Percentiles rank a stretch among this genome's conserved stretches.
Conservation (phyloP, 2,329 filamentous ascomycete genomes). For the Macrophomina pseudophaseolina region DNA sequence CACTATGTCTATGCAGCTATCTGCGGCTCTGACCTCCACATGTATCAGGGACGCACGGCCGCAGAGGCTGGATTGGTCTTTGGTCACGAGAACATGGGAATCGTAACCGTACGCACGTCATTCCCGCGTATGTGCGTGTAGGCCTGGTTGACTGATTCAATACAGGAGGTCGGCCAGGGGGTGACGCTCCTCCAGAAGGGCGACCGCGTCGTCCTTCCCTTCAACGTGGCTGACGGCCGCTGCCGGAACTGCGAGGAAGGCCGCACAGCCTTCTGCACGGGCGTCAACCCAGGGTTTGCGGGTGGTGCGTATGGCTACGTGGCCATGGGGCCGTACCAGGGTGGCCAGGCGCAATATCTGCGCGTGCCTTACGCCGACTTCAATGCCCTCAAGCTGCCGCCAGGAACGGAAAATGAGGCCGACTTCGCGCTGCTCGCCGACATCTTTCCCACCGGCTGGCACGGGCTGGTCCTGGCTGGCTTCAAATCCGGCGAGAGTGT, state of each 20-base stretch:
- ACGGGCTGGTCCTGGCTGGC: constrained; percentile 62
- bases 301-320: constrained; percentile 67
- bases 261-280: constrained; percentile 68
- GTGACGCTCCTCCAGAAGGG: constrained; percentile 67
- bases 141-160: too few relatives aligned
- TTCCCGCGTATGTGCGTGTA: background rate
- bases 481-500: constrained; percentile 67
- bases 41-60: constrained; percentile 70
- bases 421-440: constrained; percentile 62
- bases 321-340: constrained; percentile 62
- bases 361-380: constrained; percentile 71
- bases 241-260: constrained; percentile 70
- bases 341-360: constrained; percentile 67
- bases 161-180: constrained; percentile 58
- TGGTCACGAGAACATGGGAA: constrained; percentile 67
- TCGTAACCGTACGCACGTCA: constrained; percentile 43
- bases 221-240: constrained; percentile 68
- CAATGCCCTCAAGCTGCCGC: constrained; percentile 66
- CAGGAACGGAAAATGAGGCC: constrained; percentile 64
- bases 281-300: constrained; percentile 65
- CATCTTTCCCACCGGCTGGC: constrained; percentile 55
- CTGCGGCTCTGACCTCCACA: constrained; percentile 59
- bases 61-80: constrained; percentile 67
- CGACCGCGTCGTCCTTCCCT: constrained; percentile 68
- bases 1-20: constrained; percentile 47